Evolutionary conservation across 106 monocot genomes (phyloP).

Genomic region (Dioscorea zingiberensis): DNA sequence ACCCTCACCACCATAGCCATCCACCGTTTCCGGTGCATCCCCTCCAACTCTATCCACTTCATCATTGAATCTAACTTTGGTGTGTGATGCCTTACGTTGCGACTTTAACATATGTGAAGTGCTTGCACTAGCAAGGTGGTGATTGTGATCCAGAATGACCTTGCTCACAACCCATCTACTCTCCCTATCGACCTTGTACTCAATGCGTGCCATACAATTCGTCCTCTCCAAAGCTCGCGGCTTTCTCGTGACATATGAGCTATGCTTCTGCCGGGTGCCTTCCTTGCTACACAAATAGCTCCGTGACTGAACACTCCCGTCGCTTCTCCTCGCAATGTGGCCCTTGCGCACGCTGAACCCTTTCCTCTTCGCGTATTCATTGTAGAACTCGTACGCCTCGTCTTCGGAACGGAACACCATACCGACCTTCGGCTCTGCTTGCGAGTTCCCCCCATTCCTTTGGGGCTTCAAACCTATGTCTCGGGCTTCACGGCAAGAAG

Average conservation of each 20-base stretch:
- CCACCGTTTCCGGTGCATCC: slow-evolving; percentile 11
- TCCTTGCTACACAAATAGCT: slow-evolving; percentile 63
- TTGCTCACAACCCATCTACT: slow-evolving; percentile 41
- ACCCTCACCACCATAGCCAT: background rate
- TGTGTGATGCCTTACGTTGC: slow-evolving; percentile 33
- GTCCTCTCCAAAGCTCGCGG: slow-evolving; percentile 61
- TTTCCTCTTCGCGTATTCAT: slow-evolving; percentile 53
- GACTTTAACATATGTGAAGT: slow-evolving; percentile 51
- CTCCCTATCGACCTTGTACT: slow-evolving; percentile 41
- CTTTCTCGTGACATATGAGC: slow-evolving; percentile 39
- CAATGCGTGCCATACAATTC: slow-evolving; percentile 57
- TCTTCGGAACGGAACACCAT: slow-evolving; percentile 55
- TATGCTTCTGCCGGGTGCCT: slow-evolving; percentile 45
- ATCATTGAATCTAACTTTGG: slow-evolving; percentile 19
- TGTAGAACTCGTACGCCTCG: slow-evolving; percentile 59
- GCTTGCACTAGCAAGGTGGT: slow-evolving; percentile 40
- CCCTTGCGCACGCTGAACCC: slow-evolving; percentile 67
- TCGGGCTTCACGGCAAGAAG: background rate
- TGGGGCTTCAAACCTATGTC: too few species aligned
- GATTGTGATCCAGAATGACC: slow-evolving; percentile 56
- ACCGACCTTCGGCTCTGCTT: slow-evolving; percentile 35
- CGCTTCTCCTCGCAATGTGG: slow-evolving; percentile 54
- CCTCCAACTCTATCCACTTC: slow-evolving; percentile 9
- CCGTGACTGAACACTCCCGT: slow-evolving; percentile 38
- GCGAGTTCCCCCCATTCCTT: background rate